Conservation (phyloP, 805 yeast genomes). For the Wickerhamiella brachini region DNA sequence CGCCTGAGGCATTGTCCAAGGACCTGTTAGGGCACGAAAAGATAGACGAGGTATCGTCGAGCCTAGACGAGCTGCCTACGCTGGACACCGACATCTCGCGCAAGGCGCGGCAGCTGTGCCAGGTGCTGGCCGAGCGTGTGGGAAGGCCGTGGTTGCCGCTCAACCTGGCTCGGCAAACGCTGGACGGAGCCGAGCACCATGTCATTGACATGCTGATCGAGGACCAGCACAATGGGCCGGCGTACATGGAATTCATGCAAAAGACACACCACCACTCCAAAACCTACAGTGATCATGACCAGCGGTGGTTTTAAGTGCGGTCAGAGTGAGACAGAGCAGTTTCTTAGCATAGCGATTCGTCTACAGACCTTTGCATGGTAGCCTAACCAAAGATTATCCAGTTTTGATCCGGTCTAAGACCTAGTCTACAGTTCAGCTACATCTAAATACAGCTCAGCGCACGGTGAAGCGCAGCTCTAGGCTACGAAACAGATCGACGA, state of each 20-base stretch:
- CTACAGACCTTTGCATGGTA: no score
- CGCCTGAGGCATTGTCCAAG: constrained; percentile 41
- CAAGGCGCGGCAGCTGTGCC: constrained; percentile 52
- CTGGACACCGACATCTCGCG: constrained; percentile 53
- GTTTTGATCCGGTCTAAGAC: no score
- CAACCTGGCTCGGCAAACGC: constrained; percentile 48
- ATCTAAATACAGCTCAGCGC: no score
- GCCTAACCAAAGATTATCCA: no score
- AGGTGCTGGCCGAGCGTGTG: constrained; percentile 34
- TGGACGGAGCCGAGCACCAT: constrained; percentile 44
- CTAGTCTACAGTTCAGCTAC: no score
- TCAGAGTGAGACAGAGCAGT: no score
- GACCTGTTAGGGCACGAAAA: constrained; percentile 53
- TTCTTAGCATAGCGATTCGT: no score
- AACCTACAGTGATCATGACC: background rate
- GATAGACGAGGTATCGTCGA: constrained; percentile 35
- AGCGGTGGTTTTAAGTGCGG: constrained; percentile 1
- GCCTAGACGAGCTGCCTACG: constrained; percentile 49
- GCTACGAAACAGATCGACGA: no score
- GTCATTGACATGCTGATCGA: constrained; percentile 57
- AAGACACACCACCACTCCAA: constrained; percentile 46
- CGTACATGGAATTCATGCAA: constrained; percentile 54
- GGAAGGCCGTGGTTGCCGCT: constrained; percentile 33
- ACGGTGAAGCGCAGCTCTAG: no score
- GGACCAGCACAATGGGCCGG: constrained; percentile 37